Evolutionary conservation across 352 stramenopile species (phyloP).

Genomic region (Globisporangium okanoganense): DNA sequence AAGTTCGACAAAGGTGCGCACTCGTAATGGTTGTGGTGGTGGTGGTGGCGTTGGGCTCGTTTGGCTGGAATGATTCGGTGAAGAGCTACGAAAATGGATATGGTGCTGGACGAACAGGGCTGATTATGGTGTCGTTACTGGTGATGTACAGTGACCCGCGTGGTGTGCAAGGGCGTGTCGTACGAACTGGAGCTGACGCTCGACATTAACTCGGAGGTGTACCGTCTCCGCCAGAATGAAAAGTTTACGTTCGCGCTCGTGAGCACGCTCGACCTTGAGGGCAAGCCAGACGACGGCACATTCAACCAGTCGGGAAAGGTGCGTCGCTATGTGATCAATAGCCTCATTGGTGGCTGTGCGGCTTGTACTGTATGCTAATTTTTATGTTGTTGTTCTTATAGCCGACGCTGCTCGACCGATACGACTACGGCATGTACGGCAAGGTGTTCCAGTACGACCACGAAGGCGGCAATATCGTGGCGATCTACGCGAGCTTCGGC

Average conservation of each 20-base stretch:
- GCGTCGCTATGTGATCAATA: constrained; percentile 1
- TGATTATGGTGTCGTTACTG: constrained; percentile 12
- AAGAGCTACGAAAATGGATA: neutral
- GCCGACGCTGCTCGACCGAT: constrained; percentile 94
- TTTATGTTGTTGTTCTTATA: constrained; percentile 11
- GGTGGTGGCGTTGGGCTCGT: neutral
- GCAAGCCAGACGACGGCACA: constrained; percentile 93
- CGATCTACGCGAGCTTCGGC: constrained; percentile 95
- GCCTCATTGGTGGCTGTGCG: neutral
- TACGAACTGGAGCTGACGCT: constrained; percentile 97
- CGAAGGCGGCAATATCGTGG: constrained; percentile 91
- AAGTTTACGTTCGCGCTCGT: constrained; percentile 96
- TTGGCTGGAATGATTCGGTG: neutral
- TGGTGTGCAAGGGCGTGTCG: constrained; percentile 95
- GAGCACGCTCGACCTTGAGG: constrained; percentile 95
- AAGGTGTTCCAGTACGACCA: constrained; percentile 98
- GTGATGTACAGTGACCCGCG: constrained; percentile 83
- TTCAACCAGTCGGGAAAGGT: constrained; percentile 92
- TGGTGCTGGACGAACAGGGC: neutral
- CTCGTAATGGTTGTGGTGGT: neutral
- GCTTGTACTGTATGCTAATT: neutral
- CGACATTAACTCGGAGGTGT: constrained; percentile 98
- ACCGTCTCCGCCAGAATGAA: constrained; percentile 93
- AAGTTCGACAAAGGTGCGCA: constrained; percentile 93
- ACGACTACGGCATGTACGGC: constrained; percentile 99